These are phyloP conservation scores for Hypoxylon sp. DNA, from an alignment of 2,329 filamentous ascomycete genomes.

Conservation along the genomic window DNA sequence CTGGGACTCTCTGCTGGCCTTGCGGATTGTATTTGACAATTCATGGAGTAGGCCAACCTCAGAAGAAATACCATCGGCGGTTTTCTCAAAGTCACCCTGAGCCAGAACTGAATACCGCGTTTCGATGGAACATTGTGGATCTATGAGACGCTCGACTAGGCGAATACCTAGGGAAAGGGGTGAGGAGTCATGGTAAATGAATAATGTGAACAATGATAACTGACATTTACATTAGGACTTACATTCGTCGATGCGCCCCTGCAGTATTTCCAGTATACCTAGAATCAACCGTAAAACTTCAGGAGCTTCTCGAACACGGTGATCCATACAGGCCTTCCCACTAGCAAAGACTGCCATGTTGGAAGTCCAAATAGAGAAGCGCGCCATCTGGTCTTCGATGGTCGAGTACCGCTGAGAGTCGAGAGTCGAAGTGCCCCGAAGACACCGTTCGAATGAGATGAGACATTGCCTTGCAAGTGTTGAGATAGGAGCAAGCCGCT, in stretches of 20 bases:
- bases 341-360: conserved; percentile 29
- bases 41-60: conserved; percentile 28
- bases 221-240: background rate
- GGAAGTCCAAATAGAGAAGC: conserved; percentile 30
- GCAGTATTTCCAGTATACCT: conserved; percentile 12
- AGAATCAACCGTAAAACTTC: conserved; percentile 21
- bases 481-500: conserved; percentile 7
- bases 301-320: conserved; percentile 23
- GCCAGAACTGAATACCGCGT: background rate
- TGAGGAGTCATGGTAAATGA: background rate
- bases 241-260: conserved; percentile 12
- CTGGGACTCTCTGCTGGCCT: conserved; percentile 29
- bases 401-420: conserved; percentile 5
- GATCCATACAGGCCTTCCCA: conserved; percentile 17
- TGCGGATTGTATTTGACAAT: conserved; percentile 31
- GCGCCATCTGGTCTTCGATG: conserved; percentile 30
- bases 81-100: conserved; percentile 10
- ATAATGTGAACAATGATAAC: background rate
- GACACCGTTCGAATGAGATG: conserved; percentile 17
- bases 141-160: conserved; percentile 2
- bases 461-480: conserved; percentile 13
- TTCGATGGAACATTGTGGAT: conserved; percentile 4
- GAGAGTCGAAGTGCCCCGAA: conserved; percentile 3
- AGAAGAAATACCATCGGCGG: conserved; percentile 11
- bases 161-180: conserved; percentile 2